Evolutionary conservation across 805 yeast genomes (phyloP).

Genomic region (Lipomyces mesembrius): DNA sequence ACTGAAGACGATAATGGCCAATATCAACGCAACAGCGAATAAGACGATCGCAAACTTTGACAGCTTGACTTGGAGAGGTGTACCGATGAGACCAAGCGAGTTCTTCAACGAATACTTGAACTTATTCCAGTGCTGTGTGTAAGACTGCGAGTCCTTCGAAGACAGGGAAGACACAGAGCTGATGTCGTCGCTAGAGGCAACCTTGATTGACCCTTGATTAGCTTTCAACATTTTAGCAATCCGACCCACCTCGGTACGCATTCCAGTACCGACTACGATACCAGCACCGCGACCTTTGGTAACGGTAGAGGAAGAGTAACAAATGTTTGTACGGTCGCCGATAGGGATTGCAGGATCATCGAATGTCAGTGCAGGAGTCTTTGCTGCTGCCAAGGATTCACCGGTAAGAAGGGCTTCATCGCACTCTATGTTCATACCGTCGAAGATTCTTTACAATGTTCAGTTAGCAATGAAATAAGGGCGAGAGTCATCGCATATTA

Average conservation of each 20-base stretch:
- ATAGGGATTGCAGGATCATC: conserved; percentile 55
- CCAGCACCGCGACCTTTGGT: conserved; percentile 80
- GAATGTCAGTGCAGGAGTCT: conserved; percentile 53
- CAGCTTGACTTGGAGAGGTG: conserved; percentile 77
- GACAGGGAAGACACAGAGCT: conserved; percentile 15
- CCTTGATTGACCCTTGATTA: not conserved
- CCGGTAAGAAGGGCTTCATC: conserved; percentile 72
- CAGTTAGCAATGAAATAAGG: not conserved
- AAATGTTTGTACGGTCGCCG: conserved; percentile 76
- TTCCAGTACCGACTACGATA: conserved; percentile 67
- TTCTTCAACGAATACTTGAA: conserved; percentile 16
- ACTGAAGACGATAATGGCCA: conserved; percentile 86
- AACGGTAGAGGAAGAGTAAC: conserved; percentile 68
- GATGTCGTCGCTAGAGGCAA: not conserved
- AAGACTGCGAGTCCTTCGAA: not conserved
- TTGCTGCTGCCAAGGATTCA: conserved; percentile 65
- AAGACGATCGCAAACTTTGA: conserved; percentile 77
- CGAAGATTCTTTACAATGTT: conserved; percentile 51
- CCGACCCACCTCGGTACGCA: conserved; percentile 72
- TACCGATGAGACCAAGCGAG: conserved; percentile 54
- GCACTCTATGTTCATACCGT: conserved; percentile 66
- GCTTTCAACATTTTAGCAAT: conserved; percentile 54
- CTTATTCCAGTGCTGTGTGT: not conserved
- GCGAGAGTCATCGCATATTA: not conserved
- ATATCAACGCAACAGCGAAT: conserved; percentile 75